Base-by-base conservation (phyloP, 306 rosid genomes). In the Medicago lupulina region DNA sequence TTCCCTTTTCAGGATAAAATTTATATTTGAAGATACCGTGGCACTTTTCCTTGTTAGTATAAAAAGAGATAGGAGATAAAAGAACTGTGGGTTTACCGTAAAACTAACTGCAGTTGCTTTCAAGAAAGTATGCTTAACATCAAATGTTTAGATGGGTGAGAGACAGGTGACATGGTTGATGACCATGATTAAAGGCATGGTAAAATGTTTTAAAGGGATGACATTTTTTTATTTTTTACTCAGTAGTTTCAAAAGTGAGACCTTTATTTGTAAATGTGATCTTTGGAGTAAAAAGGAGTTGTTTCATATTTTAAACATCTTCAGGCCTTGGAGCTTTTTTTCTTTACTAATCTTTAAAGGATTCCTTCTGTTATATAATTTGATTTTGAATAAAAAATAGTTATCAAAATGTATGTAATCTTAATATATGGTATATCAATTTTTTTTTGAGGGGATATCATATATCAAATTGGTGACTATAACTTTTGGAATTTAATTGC, bases 1-100 rank as follows among this genome's bases (percentile, higher is more conserved):
- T 50, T 50, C 46, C 58, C 50, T 23, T 51, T 69, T 61, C 38
- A 14, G 66, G 62, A 40, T 39, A 53, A 49, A 40, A 11, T 40
- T 71, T n/a, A 25, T 78, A 62, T 53, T 79, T 49, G 55, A 67
- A 70, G 76, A 60, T 46, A 36, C 9, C 63, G 15, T 40, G 66
- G 43, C 75, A 44, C 12, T 55, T 76, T 77, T 4, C 61, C 36
- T 18, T 43, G 34, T 67, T 67, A 51, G 14, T 76, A 14, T 69
- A 46, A 14, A 69, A 55, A 18, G 46, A 34, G 70, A 71, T 55
- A 55, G 6, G 58, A 46, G 70, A 71, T 55, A 21, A 16, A 77
- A 19, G 59, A 19, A 14, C 53, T 4, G 14, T 4, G 40, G 78
- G 44, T 67, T 70, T 54, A 55, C 58, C 1, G 18, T 36, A 43